Conservation (phyloP, 2,329 filamentous ascomycete species). For the Diaporthe ampelina region DNA sequence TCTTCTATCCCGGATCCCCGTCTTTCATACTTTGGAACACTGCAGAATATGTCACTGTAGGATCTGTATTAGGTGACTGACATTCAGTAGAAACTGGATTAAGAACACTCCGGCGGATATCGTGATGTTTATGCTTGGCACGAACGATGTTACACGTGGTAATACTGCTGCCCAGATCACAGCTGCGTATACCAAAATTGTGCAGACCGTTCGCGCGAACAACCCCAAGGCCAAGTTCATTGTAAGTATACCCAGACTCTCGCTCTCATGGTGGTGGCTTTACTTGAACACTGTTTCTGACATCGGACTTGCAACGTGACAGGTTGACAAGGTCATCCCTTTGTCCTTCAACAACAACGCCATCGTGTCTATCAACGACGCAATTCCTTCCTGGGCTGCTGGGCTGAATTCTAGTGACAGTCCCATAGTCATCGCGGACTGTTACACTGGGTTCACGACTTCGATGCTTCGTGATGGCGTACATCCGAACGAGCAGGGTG, state of each 20-base stretch:
- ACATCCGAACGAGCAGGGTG: constrained; percentile 55
- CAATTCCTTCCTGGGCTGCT: constrained; percentile 53
- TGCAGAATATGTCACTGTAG: too few species aligned
- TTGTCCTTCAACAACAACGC: constrained; percentile 48
- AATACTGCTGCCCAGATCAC: constrained; percentile 52
- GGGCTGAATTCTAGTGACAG: constrained; percentile 53
- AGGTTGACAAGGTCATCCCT: constrained; percentile 58
- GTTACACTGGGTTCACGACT: constrained; percentile 51
- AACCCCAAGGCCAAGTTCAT: constrained; percentile 58
- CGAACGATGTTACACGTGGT: constrained; percentile 57
- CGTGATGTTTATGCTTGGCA: constrained; percentile 62
- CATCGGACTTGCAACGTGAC: not conserved
- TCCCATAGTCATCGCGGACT: constrained; percentile 57
- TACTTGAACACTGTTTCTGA: too few species aligned
- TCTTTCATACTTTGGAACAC: too few species aligned
- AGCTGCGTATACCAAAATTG: constrained; percentile 56
- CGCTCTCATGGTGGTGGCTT: not conserved
- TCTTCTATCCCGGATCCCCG: too few species aligned
- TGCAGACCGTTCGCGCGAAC: constrained; percentile 52
- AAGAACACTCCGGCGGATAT: constrained; percentile 55
- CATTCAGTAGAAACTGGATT: constrained; percentile 50
- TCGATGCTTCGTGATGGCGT: constrained; percentile 55
- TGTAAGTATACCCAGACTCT: constrained; percentile 46
- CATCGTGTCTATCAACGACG: constrained; percentile 45
- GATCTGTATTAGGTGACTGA: too few species aligned